Evolutionary conservation across 2,329 filamentous ascomycete species (phyloP), one percentile per base, ranked within the genome.

Genomic region (Hypomyces rosellus): DNA sequence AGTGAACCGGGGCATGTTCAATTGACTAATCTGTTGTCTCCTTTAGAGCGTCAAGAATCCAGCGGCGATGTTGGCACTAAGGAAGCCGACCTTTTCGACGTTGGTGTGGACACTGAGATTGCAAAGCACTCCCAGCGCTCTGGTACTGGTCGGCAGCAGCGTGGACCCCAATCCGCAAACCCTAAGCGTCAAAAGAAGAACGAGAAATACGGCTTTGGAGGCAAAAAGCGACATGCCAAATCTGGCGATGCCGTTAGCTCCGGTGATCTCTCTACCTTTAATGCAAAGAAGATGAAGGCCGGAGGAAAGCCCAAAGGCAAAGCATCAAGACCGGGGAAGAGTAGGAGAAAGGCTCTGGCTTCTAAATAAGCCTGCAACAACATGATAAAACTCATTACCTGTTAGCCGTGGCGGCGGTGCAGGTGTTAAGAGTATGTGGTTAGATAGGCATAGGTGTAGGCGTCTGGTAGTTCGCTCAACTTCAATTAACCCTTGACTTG

Each of bases 171-270:
- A 39, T 59, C 54, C 20, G 69, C 73, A 22, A 86, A 84, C 64
- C 62, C 67, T 56, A 97, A 97, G 76, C 85, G 93, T 54, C 81
- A 87, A 67, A 96, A 95, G 83, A 96, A 95, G 76, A 85, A 99
- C 66, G 80, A 88, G 58, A 96, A 96, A 74, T 97, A 85, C 67
- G 93, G 93, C 20, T 96, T 92, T 64, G 93, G 93, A 54, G 93
- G 93, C 61, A 96, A 96, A 82, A 99, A 99, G 79, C 79, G 86
- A 49, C 84, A 90, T 66, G 72, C 78, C 50, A 99, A 99, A 81
- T 96, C 90, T 54, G 89, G 89, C 59, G 91, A 96, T 69, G 90
- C 91, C 45, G 66, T 79, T 55, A 95, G 88, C 57, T 90, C 84
- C 43, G 85, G 82, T 54, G 93, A 99, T 67, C 72, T 95, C 59